Evolutionary conservation across 2,329 filamentous ascomycete genomes (phyloP), one percentile per base, ranked within the genome.

Genomic region (Sphaerulina musiva): DNA sequence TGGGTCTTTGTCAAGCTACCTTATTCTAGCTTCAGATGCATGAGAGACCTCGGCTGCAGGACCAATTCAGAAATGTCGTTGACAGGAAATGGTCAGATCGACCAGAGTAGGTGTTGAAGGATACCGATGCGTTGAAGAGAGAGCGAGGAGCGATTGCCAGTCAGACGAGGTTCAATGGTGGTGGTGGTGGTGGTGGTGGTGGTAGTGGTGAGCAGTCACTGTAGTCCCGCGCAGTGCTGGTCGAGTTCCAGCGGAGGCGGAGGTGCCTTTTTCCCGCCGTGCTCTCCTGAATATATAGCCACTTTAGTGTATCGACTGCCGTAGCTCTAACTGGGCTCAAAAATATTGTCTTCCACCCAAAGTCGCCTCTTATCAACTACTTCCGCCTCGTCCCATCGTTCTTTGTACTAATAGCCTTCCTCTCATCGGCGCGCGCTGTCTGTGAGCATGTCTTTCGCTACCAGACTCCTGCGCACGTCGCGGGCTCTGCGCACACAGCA

Each of bases 391-490:
- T 51, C 45, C 43, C 53, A 39, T 54, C 54, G 46, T 29, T 29
- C 26, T 29, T 29, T 29, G 26, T 29, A 29, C 5, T 29, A 29
- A 29, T 29, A 29, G 26, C 48, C 34, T 54, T 41, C 46, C 34
- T 53, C 46, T 46, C 53, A 39, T 54, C 54, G 46, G 53, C 51
- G 53, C 40, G 40, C 42, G 20, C 46, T 48, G 45, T 43, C 31
- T 54, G n/a, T 46, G 40, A 48, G 44, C 52, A 57, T 95, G 87
- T 85, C 89, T 70, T 83, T 93, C 70, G 81, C 89, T 72, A 84
- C 89, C 74, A 85, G 89, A 67, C 84, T 95, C 68, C 74, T 93
- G 76, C 87, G 88, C 78, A 87, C 89, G 63, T 86, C 87, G 73
- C 86, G 89, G 66, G 84, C 87, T 65, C 78, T 93, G 69, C 78